Evolutionary conservation across 2,329 filamentous ascomycete genomes (phyloP), one percentile per base, ranked within the genome.

Genomic region (Epichloe hybrida): DNA sequence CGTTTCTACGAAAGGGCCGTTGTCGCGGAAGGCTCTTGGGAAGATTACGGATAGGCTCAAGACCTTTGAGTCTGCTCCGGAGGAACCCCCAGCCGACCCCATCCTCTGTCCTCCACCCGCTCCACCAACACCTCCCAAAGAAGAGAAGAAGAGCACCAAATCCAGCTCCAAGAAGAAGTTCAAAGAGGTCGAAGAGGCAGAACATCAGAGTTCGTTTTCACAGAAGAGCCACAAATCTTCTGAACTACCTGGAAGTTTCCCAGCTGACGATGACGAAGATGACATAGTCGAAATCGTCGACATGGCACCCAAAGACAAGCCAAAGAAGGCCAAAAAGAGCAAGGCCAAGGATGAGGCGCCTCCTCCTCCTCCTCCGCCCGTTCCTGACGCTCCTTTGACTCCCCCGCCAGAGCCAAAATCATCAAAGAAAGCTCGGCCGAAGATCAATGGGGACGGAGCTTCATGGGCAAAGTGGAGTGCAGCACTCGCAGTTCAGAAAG

Each of bases 391-490:
- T 40, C 72, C 74, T 35, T 62, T 71, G 45, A 71, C 74, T 8
- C 73, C 76, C 31, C 72, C 74, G 4, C 69, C 78, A 15, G 79
- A 82, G 48, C 69, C 74, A 12, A 80, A 74, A 53, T 79, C 76
- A 4, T 74, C 74, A 3, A 87, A 81, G 67, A 94, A 85, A 63
- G 86, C 94, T 55, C 84, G 88, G 13, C 71, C 84, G 31, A 88
- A 84, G 61, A 79, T 89, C 55, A 86, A 81, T 58, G 85, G 87
- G 52, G 83, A 85, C 52, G 75, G 74, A 37, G 73, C 78, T 12
- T 81, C 84, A 34, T 93, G 88, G 88, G 84, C 82, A 37, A 80
- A 81, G 64, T 91, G 85, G 85, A 79, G 77, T 17, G 75, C 80
- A 15, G 75, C 80, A 21, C 71, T 50, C 13, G 55, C 77, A 3